A percentile compares a stretch with the other conserved stretches of the same genome.
Evolutionary conservation across 352 stramenopile species (phyloP).

Genomic region (Phytophthora fragariaefolia): DNA sequence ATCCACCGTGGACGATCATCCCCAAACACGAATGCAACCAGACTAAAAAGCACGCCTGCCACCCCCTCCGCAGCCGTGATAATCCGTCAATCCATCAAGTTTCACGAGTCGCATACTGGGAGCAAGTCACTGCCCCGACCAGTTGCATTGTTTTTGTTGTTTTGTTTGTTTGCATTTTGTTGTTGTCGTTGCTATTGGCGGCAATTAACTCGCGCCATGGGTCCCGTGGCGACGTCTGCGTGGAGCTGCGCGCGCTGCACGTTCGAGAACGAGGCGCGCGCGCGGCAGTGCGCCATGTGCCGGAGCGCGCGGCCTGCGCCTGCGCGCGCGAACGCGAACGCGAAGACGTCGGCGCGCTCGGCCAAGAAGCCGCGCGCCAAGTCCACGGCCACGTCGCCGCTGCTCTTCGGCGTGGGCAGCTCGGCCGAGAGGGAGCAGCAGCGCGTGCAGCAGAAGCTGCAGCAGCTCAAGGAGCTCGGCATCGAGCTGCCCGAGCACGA

Average conservation of each 20-base stretch:
- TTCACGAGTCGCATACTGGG: too few relatives aligned
- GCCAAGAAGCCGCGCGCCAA: conserved; percentile 28
- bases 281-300: conserved; percentile 70
- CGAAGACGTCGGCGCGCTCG: not conserved
- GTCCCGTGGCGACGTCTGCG: conserved; percentile 2
- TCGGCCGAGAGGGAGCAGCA: conserved; percentile 68
- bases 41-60: too few relatives aligned
- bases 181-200: too few relatives aligned
- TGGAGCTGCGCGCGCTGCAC: conserved; percentile 82
- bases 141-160: too few relatives aligned
- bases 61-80: too few relatives aligned
- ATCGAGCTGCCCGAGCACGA: conserved; percentile 67
- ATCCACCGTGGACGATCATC: too few relatives aligned
- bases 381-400: conserved; percentile 8
- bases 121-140: too few relatives aligned
- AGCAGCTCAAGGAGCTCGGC: conserved; percentile 78
- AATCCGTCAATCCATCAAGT: too few relatives aligned
- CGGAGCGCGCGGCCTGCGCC: conserved; percentile 17
- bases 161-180: too few relatives aligned
- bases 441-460: conserved; percentile 67
- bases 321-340: not conserved
- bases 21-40: too few relatives aligned
- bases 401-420: conserved; percentile 67
- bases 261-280: conserved; percentile 61
- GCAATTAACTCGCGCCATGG: too few relatives aligned